Evolutionary conservation across 2,329 filamentous ascomycete species (phyloP).

Genomic region (Geoglossum cookeanum): DNA sequence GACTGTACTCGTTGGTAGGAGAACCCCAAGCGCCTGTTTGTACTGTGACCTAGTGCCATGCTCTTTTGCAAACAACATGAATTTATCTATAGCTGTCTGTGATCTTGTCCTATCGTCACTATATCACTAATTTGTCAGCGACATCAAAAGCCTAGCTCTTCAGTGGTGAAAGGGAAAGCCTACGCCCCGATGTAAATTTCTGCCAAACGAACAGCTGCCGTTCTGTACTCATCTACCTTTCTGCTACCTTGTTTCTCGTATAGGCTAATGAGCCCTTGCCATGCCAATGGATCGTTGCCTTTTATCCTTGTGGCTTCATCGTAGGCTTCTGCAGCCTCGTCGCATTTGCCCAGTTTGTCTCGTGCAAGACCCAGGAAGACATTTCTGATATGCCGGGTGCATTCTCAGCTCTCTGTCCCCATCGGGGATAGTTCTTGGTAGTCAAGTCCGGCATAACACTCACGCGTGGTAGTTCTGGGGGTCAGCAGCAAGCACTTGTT

Average conservation of each 20-base stretch:
- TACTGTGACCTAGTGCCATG: slow-evolving; percentile 57
- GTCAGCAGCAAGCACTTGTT: slow-evolving; percentile 9
- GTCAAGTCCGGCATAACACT: slow-evolving; percentile 13
- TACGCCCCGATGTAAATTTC: slow-evolving; percentile 51
- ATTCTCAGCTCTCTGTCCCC: background rate
- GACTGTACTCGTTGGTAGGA: slow-evolving; percentile 62
- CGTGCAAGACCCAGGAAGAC: slow-evolving; percentile 76
- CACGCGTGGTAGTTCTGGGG: slow-evolving; percentile 62
- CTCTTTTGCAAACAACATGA: slow-evolving; percentile 51
- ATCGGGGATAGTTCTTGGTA: background rate
- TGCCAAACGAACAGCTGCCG: slow-evolving; percentile 53
- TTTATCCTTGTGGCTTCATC: slow-evolving; percentile 51
- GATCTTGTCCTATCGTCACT: slow-evolving; percentile 39
- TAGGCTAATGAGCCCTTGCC: slow-evolving; percentile 73
- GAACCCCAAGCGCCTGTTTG: slow-evolving; percentile 53
- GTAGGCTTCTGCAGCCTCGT: slow-evolving; percentile 63
- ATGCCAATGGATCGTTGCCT: slow-evolving; percentile 61
- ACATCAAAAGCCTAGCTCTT: background rate
- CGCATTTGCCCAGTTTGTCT: slow-evolving; percentile 52
- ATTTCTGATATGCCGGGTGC: slow-evolving; percentile 30
- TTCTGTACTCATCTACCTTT: slow-evolving; percentile 55
- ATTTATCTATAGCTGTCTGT: slow-evolving; percentile 55
- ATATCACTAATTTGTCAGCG: background rate
- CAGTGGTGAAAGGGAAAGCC: slow-evolving; percentile 8
- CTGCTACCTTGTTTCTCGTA: slow-evolving; percentile 58